phyloP scores from a whole-genome alignment of 768 basidiomycete genomes.

The Nevesoporus exiguus region DNA sequence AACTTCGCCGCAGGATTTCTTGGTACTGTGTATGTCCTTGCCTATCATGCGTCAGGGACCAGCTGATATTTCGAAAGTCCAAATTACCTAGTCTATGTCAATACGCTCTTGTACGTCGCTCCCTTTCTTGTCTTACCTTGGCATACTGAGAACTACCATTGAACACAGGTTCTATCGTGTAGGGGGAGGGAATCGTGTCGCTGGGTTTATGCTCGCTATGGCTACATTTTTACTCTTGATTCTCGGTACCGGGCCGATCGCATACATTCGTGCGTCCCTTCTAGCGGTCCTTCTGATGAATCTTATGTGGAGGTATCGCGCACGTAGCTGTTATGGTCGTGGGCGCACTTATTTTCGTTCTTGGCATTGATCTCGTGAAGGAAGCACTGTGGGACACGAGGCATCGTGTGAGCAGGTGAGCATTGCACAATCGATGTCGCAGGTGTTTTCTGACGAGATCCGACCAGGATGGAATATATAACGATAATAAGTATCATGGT shows the following conservation, averaged over 20 bases:
- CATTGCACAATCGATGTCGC: conserved; percentile 4
- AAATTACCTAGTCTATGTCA: conserved; percentile 86
- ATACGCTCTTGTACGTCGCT: conserved; percentile 64
- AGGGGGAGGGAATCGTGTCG: conserved; percentile 79
- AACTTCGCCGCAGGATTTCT: conserved; percentile 78
- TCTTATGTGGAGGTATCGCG: neutral
- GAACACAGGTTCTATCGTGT: conserved; percentile 79
- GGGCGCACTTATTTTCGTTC: conserved; percentile 86
- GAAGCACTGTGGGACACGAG: conserved; percentile 97
- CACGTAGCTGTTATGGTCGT: conserved; percentile 83
- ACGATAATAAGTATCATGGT: conserved; percentile 85
- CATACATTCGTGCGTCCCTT: conserved; percentile 74
- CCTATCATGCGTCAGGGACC: neutral
- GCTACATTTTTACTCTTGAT: conserved; percentile 70
- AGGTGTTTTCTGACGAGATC: conserved; percentile 5
- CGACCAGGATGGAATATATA: conserved; percentile 65
- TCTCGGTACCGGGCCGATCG: conserved; percentile 85
- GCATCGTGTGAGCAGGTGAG: conserved; percentile 75
- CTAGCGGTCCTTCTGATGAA: neutral
- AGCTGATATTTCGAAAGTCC: conserved; percentile 43
- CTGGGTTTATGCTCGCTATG: conserved; percentile 81
- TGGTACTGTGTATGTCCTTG: conserved; percentile 68
- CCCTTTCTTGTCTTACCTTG: conserved; percentile 1
- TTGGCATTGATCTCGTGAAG: conserved; percentile 91
- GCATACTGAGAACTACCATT: neutral